Evolutionary conservation across 73 alveolate genomes (phyloP).

Genomic region (Symbiodinium pilosum): DNA sequence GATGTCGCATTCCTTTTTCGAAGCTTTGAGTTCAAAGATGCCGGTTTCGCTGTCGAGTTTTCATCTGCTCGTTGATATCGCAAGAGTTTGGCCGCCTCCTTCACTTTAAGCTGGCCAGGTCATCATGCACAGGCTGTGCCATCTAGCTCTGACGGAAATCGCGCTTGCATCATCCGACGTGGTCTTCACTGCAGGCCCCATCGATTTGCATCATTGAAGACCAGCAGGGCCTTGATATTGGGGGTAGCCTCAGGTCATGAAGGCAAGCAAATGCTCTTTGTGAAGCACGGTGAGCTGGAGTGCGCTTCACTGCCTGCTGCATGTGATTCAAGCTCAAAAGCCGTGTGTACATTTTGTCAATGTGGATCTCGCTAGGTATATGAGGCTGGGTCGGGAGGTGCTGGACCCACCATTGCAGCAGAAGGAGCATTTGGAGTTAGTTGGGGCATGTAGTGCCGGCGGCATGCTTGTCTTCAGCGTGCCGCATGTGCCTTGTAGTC

Average conservation of each 20-base stretch:
- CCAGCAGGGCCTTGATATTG: not conserved
- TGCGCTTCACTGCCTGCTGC: not conserved
- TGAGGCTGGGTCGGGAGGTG: conserved; percentile 25
- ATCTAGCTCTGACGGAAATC: conserved; percentile 67
- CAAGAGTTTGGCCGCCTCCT: too few species aligned
- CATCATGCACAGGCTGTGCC: conserved; percentile 87
- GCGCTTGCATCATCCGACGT: conserved; percentile 52
- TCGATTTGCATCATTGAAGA: not conserved
- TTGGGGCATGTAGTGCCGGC: too few species aligned
- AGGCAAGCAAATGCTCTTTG: conserved; percentile 83
- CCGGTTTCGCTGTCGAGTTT: conserved; percentile 49
- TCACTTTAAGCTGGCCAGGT: conserved; percentile 49
- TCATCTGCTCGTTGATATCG: too few species aligned
- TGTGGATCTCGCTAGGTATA: conserved; percentile 4
- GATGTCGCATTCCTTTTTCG: conserved; percentile 49
- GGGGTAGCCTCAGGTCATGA: conserved; percentile 36
- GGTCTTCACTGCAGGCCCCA: conserved; percentile 68
- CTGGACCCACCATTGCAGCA: conserved; percentile 58
- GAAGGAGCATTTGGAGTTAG: too few species aligned
- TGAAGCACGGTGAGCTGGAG: conserved; percentile 89
- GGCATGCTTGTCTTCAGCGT: too few species aligned
- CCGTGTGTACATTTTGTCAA: not conserved
- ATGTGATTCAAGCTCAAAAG: not conserved
- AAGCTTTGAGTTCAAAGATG: conserved; percentile 62
- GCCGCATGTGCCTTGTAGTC: not conserved